Evolutionary conservation across 257 asterid species (phyloP).

Genomic region (Nemophila menziesii): DNA sequence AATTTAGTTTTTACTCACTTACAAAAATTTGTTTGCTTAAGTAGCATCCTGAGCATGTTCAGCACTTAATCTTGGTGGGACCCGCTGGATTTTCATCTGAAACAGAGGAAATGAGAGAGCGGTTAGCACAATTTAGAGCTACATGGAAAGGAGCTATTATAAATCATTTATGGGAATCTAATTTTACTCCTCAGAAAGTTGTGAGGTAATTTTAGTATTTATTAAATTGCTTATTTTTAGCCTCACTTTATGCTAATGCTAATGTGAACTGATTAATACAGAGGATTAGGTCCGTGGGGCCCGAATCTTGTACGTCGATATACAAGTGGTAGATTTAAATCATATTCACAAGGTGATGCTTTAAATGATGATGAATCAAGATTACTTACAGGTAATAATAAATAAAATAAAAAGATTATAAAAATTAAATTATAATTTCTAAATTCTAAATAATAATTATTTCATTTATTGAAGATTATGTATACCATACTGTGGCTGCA

Average conservation of each 20-base stretch:
- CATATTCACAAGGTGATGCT: slow-evolving; percentile 33
- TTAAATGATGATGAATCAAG: slow-evolving; percentile 52
- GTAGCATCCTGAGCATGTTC: slow-evolving; percentile 90
- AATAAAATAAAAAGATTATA: too few species aligned
- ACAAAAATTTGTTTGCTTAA: slow-evolving; percentile 9
- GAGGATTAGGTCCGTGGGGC: slow-evolving; percentile 87
- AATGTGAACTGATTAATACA: slow-evolving; percentile 17
- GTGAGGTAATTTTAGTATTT: slow-evolving; percentile 37
- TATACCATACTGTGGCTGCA: slow-evolving; percentile 73
- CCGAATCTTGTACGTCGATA: slow-evolving; percentile 58
- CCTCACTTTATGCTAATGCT: not conserved
- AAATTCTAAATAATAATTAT: slow-evolving; percentile 16
- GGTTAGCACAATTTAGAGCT: slow-evolving; percentile 52
- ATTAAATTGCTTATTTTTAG: not conserved
- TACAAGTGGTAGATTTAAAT: slow-evolving; percentile 61
- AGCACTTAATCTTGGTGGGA: slow-evolving; percentile 84
- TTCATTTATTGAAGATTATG: slow-evolving; percentile 39
- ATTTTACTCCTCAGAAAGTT: slow-evolving; percentile 83
- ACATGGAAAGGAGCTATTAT: slow-evolving; percentile 84
- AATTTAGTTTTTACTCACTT: slow-evolving; percentile 11
- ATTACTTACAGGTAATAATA: slow-evolving; percentile 66
- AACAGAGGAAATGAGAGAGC: slow-evolving; percentile 47
- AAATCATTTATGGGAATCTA: slow-evolving; percentile 95
- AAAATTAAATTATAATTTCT: slow-evolving; percentile 3
- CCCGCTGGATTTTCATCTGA: slow-evolving; percentile 88